Percentiles rank a stretch among this genome's conserved stretches.
phyloP scores from a whole-genome alignment of 352 stramenopile species.

The Blastocystis hominis region DNA sequence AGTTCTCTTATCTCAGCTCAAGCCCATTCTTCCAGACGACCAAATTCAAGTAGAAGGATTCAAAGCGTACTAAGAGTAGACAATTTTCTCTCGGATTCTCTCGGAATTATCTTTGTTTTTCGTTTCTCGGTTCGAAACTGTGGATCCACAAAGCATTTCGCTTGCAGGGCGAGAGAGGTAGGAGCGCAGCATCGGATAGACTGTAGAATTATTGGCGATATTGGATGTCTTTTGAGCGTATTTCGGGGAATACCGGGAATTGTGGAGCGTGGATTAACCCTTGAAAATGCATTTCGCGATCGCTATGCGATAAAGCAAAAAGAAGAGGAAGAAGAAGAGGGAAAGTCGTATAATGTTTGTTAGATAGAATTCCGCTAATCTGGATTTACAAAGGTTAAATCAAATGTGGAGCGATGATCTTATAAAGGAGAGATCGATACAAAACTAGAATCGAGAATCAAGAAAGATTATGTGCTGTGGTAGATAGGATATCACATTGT shows the following conservation, averaged over 20 bases:
- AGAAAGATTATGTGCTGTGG: too few species aligned
- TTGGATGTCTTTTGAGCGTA: neutral
- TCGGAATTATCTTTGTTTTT: conserved; percentile 4
- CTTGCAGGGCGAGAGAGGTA: neutral
- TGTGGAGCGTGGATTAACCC: neutral
- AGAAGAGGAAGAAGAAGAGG: neutral
- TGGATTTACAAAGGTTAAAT: too few species aligned
- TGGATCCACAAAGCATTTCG: neutral
- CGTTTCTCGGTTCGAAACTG: neutral
- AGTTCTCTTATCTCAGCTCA: conserved; percentile 10
- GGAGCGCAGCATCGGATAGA: neutral
- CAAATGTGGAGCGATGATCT: too few species aligned
- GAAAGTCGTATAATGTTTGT: neutral
- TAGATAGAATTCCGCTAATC: neutral
- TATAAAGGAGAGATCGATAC: too few species aligned
- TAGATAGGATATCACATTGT: too few species aligned
- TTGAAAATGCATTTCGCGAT: conserved; percentile 19
- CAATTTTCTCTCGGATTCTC: conserved; percentile 10
- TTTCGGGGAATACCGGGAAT: conserved; percentile 17
- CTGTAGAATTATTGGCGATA: conserved; percentile 4
- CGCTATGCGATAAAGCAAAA: neutral
- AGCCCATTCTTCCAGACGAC: conserved; percentile 25
- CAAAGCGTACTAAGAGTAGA: neutral
- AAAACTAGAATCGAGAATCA: too few species aligned
- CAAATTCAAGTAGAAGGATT: neutral